These are phyloP conservation scores for Xylogone sp. DNA, from an alignment of 2,329 filamentous ascomycete genomes.

Conservation along the genomic window DNA sequence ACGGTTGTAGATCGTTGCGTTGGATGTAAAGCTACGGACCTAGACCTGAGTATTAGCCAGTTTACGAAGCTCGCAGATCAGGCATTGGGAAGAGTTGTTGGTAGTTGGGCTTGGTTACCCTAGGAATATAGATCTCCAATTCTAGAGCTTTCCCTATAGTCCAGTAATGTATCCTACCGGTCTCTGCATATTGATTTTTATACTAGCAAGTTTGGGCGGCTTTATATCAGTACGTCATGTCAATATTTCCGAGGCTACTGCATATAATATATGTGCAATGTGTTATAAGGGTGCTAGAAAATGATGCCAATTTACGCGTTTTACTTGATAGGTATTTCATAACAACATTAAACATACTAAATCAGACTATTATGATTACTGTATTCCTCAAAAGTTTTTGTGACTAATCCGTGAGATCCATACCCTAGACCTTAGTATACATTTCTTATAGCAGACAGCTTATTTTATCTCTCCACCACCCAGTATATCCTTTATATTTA, in stretches of 20 bases:
- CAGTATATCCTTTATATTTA: slow-evolving; percentile 86
- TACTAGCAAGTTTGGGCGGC: too few relatives aligned
- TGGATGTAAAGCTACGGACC: slow-evolving; percentile 35
- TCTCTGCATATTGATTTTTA: too few relatives aligned
- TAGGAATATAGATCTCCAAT: slow-evolving; percentile 8
- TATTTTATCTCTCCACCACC: slow-evolving; percentile 27
- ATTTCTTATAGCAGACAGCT: slow-evolving; percentile 2
- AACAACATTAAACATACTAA: too few relatives aligned
- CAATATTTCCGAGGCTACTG: too few relatives aligned
- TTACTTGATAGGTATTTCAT: too few relatives aligned
- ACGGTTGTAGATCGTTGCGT: slow-evolving; percentile 61
- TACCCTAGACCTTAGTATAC: background rate
- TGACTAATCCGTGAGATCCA: background rate
- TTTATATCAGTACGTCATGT: too few relatives aligned
- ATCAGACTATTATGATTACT: too few relatives aligned
- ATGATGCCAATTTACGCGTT: too few relatives aligned
- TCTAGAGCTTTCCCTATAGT: too few relatives aligned
- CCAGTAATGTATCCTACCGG: background rate
- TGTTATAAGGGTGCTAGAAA: too few relatives aligned
- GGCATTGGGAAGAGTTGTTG: slow-evolving; percentile 35
- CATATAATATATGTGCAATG: too few relatives aligned
- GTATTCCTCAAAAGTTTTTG: too few relatives aligned
- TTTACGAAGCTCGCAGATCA: slow-evolving; percentile 43
- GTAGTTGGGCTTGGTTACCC: slow-evolving; percentile 32
- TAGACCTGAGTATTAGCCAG: slow-evolving; percentile 38